Evolutionary conservation across 305 asterid genomes (phyloP), one percentile per base, ranked within the genome.

Genomic region (Solanum hybrid): DNA sequence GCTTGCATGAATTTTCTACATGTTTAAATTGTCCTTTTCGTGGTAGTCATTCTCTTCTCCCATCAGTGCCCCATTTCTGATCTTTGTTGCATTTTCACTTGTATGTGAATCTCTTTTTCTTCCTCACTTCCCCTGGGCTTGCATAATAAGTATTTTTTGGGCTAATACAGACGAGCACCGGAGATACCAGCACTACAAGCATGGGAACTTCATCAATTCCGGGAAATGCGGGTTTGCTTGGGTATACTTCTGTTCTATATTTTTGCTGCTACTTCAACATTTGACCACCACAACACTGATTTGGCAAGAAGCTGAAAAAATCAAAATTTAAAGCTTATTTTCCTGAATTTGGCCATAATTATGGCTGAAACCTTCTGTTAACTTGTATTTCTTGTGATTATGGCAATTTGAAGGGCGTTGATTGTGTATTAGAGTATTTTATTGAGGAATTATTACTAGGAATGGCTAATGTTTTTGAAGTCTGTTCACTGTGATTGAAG

Each of bases 211-310:
- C 95, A 81, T 95, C 95, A 42, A 82, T 95, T 79, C 98, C 98
- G 77, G 99, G 98, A 94, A 96, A 96, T 93, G 97, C 98, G 91
- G 93, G 99, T 94, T 94, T 97, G 91, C 96, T 97, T 87, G 99
- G 99, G 99, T 97, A 94, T 81, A 97, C 90, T 79, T 81, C 87
- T 27, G 87, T 27, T 81, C 86, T 81, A 64, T 80, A 7, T 42
- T 34, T 46, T 81, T 81, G 27, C 27, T 27, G 10, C 86, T 81
- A 42, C 56, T 42, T 81, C 71, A 27, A 42, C 38, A 9, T 42
- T 82, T 82, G 37, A 40, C 87, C 27, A 27, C 10, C 37, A 82
- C 32, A 82, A 14, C 16, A 27, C 71, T 42, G 27, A 27, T 16
- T 42, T 82, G 38, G 38, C 36, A 40, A 42, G 36, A 81, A 81